These are phyloP conservation scores for Centella asiatica DNA, from an alignment of 129 eudicot species.

Conservation along the genomic window DNA sequence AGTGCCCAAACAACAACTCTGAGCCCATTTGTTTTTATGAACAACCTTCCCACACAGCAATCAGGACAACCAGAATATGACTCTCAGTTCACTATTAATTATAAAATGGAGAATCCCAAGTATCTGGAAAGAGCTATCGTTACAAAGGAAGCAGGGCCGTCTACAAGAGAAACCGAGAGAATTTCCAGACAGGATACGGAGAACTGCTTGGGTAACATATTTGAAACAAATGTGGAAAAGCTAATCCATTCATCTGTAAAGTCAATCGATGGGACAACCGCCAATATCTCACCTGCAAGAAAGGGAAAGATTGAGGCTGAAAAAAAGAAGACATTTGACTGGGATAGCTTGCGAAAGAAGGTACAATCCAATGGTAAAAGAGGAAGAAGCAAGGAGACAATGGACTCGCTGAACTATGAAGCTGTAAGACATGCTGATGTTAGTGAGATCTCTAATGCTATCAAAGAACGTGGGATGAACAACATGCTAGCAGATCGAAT, in stretches of 20 bases:
- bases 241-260: slow-evolving; percentile 18
- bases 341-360: slow-evolving; percentile 76
- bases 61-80: neutral
- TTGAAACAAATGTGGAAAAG: slow-evolving; percentile 29
- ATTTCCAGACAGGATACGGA: slow-evolving; percentile 16
- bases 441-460: slow-evolving; percentile 57
- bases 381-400: slow-evolving; percentile 44
- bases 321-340: slow-evolving; percentile 45
- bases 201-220: slow-evolving; percentile 6
- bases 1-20: slow-evolving; percentile 17
- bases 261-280: slow-evolving; percentile 12
- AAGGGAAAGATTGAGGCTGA: slow-evolving; percentile 50
- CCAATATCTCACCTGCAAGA: slow-evolving; percentile 28
- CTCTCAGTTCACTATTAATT: neutral
- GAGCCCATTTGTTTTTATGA: slow-evolving; percentile 15
- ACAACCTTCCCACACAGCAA: slow-evolving; percentile 12
- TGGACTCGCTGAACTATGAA: slow-evolving; percentile 86
- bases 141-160: slow-evolving; percentile 13
- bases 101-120: neutral
- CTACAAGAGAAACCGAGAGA: slow-evolving; percentile 16
- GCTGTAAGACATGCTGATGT: slow-evolving; percentile 73
- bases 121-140: slow-evolving; percentile 6
- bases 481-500: slow-evolving; percentile 90
- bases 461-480: slow-evolving; percentile 94
- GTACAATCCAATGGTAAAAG: slow-evolving; percentile 34